Evolutionary conservation across 2,329 filamentous ascomycete genomes (phyloP).

Genomic region (Fonsecaea monophora): DNA sequence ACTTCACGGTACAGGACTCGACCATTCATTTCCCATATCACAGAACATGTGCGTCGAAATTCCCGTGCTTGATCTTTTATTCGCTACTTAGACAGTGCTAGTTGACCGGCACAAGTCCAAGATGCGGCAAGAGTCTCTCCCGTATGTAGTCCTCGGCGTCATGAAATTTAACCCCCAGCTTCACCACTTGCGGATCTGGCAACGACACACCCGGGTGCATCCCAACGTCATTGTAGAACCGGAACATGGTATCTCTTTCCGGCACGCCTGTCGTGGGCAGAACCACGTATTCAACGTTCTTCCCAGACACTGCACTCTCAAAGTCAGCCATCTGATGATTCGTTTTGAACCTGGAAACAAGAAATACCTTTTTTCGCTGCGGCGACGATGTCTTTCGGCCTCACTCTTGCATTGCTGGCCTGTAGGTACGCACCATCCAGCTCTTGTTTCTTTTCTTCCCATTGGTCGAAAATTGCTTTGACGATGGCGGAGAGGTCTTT

Average conservation of each 20-base stretch:
- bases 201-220: conserved; percentile 34
- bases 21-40: neutral
- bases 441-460: conserved; percentile 32
- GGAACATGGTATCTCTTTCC: conserved; percentile 39
- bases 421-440: conserved; percentile 20
- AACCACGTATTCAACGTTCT: conserved; percentile 26
- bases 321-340: neutral
- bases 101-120: conserved; percentile 37
- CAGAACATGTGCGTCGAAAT: conserved; percentile 14
- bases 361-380: neutral
- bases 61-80: conserved; percentile 25
- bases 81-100: neutral
- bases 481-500: conserved; percentile 32
- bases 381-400: conserved; percentile 5
- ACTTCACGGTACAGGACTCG: too few relatives aligned
- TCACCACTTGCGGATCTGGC: conserved; percentile 35
- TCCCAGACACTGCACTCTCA: conserved; percentile 31
- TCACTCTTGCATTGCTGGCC: conserved; percentile 10
- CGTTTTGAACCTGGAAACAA: neutral
- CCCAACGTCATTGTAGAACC: conserved; percentile 35
- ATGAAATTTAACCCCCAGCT: conserved; percentile 30
- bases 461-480: conserved; percentile 37
- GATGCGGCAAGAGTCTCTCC: conserved; percentile 32
- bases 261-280: conserved; percentile 33
- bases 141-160: conserved; percentile 18